phyloP scores from a whole-genome alignment of 169 alveolate species.

The Plasmodium cynomolgi region DNA sequence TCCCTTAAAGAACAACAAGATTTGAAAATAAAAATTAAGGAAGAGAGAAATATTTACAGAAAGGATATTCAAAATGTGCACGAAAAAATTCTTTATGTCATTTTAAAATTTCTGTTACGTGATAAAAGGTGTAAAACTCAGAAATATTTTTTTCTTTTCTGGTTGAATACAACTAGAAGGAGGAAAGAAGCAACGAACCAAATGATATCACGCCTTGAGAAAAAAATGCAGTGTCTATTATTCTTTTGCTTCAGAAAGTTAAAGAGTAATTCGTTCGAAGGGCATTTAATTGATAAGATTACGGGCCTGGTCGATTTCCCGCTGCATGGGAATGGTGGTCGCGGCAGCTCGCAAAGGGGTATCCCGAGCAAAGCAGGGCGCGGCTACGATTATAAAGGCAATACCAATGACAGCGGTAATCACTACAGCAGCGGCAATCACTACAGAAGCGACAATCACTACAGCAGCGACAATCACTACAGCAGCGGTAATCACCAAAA shows the following conservation, averaged over 20 bases:
- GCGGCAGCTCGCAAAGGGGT: background rate
- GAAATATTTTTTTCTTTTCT: slow-evolving; percentile 12
- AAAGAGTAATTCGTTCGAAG: slow-evolving; percentile 26
- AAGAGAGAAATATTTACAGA: slow-evolving; percentile 61
- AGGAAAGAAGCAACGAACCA: slow-evolving; percentile 35
- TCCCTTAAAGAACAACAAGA: slow-evolving; percentile 52
- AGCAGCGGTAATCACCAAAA: background rate
- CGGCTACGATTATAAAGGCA: background rate
- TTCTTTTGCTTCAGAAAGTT: slow-evolving; percentile 29
- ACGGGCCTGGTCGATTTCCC: background rate
- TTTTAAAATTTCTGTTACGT: slow-evolving; percentile 20
- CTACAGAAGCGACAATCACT: background rate
- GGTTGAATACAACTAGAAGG: slow-evolving; percentile 31
- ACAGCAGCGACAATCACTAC: background rate
- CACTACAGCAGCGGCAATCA: background rate
- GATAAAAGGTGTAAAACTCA: slow-evolving; percentile 38
- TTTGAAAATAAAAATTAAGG: slow-evolving; percentile 57
- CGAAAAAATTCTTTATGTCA: slow-evolving; percentile 24
- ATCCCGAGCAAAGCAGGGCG: background rate
- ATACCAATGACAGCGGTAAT: background rate
- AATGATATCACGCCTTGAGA: slow-evolving; percentile 15
- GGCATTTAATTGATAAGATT: slow-evolving; percentile 26
- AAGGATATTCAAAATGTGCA: slow-evolving; percentile 37
- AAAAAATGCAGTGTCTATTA: slow-evolving; percentile 42
- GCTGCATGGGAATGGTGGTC: background rate